Base-by-base conservation (phyloP, 768 basidiomycete genomes). In the Tephrocybe rancida region DNA sequence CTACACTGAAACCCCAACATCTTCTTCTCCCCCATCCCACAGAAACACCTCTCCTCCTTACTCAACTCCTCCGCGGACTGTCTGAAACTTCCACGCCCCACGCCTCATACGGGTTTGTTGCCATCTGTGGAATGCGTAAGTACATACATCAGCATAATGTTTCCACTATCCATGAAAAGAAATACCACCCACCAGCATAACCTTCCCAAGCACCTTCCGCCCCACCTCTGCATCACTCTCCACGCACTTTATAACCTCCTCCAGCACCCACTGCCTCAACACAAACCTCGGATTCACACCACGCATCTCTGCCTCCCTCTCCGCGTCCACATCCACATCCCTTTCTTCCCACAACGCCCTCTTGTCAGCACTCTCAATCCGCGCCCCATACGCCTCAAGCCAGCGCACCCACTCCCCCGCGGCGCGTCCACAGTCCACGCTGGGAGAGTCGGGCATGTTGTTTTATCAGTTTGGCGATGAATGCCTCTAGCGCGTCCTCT, bases 1-100 rank as follows among this genome's bases (percentile, higher is more conserved):
- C 92, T 94, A 67, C 93, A 96, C 67, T 95, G 93, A 72, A 95
- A 95, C 1, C 94, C 94, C 30, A 95, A 70, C 81, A 93, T 78
- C 57, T 71, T 79, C 67, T 74, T 83, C 38, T 84, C 85, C 7
- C 94, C 94, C 48, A 93, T 72, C 11, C 86, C 84, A 68, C 94
- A 96, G 58, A 84, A 83, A 56, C 88, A 75, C 51, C 84, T 74
- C 48, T 80, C 77, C 64, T 90, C 87, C 4, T 75, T 73, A 56
- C 73, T 76, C 14, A 90, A 64, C 44, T 78, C 74, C 3, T 67
- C 67, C n/a, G 82, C 80, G 0, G 73, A 58, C 26, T 56, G 35
- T 30, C 19, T 16, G 1, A 14, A 25, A 73, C 81, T 64, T 92
- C 90, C 2, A 84, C 91, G 42, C 95, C 95, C 88, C 93, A 98